A percentile compares a stretch with the other conserved stretches of the same genome.
phyloP scores from a whole-genome alignment of 495 filamentous ascomycete species.

The Aspergillus saccharolyticus region DNA sequence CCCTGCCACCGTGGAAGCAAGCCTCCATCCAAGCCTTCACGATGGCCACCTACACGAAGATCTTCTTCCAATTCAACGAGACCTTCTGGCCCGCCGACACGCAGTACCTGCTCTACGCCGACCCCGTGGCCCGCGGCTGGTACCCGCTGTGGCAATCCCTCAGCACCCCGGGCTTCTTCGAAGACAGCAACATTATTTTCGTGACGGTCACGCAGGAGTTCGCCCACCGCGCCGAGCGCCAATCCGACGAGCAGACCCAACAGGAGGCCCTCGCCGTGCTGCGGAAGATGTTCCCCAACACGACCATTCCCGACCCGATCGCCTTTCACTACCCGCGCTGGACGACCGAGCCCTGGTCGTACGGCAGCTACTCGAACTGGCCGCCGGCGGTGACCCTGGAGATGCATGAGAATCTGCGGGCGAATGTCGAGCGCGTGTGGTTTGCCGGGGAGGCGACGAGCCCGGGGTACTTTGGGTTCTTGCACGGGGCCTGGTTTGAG shows the following conservation, averaged over 20 bases:
- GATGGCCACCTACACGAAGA: constrained; percentile 74
- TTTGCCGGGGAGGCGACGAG: constrained; percentile 71
- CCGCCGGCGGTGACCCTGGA: constrained; percentile 59
- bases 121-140: constrained; percentile 55
- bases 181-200: constrained; percentile 62
- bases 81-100: constrained; percentile 63
- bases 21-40: constrained; percentile 58
- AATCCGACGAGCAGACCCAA: constrained; percentile 57
- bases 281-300: constrained; percentile 58
- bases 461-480: constrained; percentile 62
- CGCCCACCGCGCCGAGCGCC: constrained; percentile 56
- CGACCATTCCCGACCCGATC: constrained; percentile 61
- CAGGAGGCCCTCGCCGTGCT: constrained; percentile 56
- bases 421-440: constrained; percentile 59
- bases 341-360: constrained; percentile 60
- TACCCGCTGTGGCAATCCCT: constrained; percentile 69
- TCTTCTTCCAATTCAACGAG: constrained; percentile 66
- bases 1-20: constrained; percentile 61
- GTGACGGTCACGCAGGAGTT: constrained; percentile 59
- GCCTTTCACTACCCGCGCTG: constrained; percentile 67
- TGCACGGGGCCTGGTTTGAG: constrained; percentile 64
- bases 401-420: constrained; percentile 65
- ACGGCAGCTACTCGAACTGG: constrained; percentile 70
- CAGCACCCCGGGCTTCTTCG: constrained; percentile 51
- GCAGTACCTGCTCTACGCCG: constrained; percentile 67